Percentiles rank a stretch among this genome's conserved stretches.
Conservation (phyloP, 2,329 filamentous ascomycete genomes). For the Pseudogymnoascus sp. region DNA sequence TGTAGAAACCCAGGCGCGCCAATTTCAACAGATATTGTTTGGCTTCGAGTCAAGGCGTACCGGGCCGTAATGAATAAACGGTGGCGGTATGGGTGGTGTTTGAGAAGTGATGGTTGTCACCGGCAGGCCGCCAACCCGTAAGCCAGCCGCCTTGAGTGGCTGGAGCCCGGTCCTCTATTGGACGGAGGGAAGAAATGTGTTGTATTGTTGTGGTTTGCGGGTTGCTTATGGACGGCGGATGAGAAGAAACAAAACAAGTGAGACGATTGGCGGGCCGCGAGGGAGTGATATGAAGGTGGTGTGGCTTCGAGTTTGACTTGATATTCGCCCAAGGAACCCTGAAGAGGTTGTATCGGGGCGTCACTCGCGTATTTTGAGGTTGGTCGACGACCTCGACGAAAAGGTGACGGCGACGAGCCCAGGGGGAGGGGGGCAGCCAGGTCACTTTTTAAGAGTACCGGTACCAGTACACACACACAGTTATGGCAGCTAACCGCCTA, state of each 20-base stretch:
- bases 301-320: background rate
- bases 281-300: background rate
- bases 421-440: background rate
- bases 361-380: constrained; percentile 3
- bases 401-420: background rate
- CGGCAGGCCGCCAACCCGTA: background rate
- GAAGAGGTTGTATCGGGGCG: background rate
- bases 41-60: background rate
- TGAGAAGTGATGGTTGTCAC: background rate
- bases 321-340: background rate
- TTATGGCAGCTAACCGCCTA: background rate
- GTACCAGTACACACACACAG: background rate
- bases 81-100: background rate
- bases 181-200: background rate
- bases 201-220: constrained; percentile 6
- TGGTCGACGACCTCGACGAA: background rate
- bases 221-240: background rate
- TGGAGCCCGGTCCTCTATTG: background rate
- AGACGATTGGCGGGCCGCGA: background rate
- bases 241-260: constrained; percentile 2
- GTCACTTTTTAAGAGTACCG: constrained; percentile 6
- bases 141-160: background rate
- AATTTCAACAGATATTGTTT: background rate
- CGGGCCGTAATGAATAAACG: background rate
- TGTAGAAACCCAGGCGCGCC: background rate